phyloP scores from a whole-genome alignment of 2,329 filamentous ascomycete species.

The Metarhizium brunneum region DNA sequence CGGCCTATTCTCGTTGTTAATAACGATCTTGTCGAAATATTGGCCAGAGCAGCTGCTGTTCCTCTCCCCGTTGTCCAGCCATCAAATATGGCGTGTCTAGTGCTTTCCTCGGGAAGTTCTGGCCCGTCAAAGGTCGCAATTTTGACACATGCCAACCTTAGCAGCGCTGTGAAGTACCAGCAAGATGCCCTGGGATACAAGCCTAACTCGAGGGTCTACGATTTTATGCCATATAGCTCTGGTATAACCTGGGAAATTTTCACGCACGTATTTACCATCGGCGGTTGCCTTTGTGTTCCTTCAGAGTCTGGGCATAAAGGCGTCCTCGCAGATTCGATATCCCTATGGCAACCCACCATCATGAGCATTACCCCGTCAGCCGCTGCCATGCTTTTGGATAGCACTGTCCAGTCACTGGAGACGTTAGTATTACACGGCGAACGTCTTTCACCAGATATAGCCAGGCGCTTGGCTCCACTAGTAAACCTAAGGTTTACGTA shows the following conservation, averaged over 20 bases:
- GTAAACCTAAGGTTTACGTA: slow-evolving; percentile 1
- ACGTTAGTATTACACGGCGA: background rate
- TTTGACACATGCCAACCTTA: slow-evolving; percentile 2
- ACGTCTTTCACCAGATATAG: background rate
- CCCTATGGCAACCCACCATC: slow-evolving; percentile 1
- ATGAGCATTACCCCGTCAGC: background rate
- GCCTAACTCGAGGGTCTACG: slow-evolving; percentile 5
- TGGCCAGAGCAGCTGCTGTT: background rate
- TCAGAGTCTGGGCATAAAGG: background rate
- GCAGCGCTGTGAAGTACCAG: slow-evolving; percentile 3
- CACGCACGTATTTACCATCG: background rate
- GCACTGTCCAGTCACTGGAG: background rate
- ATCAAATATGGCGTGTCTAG: background rate
- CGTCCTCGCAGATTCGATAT: background rate
- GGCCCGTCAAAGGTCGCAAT: background rate
- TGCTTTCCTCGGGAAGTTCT: background rate
- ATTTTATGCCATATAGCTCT: slow-evolving; percentile 4
- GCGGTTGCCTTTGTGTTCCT: slow-evolving; percentile 1
- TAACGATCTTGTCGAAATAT: background rate
- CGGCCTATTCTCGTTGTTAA: background rate
- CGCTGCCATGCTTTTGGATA: background rate
- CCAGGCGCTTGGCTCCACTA: background rate
- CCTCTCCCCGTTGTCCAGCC: background rate
- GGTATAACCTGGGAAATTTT: background rate
- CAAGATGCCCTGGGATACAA: slow-evolving; percentile 1